phyloP scores from a whole-genome alignment of 2,329 filamentous ascomycete species.

The Fusarium odoratissimum region DNA sequence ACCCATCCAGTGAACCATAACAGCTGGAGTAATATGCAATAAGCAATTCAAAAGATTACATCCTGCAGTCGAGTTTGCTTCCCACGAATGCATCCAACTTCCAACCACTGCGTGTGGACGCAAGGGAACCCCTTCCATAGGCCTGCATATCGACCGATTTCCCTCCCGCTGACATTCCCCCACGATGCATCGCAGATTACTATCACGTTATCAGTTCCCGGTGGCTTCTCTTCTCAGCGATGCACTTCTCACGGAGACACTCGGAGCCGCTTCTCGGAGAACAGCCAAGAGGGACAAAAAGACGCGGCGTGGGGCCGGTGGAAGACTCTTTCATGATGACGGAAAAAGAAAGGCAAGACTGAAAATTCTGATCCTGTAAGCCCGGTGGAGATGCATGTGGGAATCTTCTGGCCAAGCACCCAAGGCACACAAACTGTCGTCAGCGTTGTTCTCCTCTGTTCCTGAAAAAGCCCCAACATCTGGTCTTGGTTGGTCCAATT shows the following conservation, averaged over 20 bases:
- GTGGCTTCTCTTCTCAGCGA: not conserved
- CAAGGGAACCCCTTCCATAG: conserved; percentile 13
- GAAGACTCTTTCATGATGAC: conserved; percentile 13
- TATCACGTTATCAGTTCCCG: conserved; percentile 11
- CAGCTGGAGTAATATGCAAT: conserved; percentile 10
- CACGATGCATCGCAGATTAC: conserved; percentile 32
- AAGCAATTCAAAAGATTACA: not conserved
- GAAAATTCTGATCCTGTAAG: conserved; percentile 34
- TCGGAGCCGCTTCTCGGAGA: conserved; percentile 36
- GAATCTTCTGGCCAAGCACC: conserved; percentile 4
- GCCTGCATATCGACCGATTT: conserved; percentile 27
- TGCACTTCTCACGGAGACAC: conserved; percentile 34
- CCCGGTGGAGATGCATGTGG: conserved; percentile 37
- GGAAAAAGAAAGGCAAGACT: conserved; percentile 8
- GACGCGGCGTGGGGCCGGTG: conserved; percentile 39
- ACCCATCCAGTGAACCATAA: conserved; percentile 19
- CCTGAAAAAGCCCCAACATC: not conserved
- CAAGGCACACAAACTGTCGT: conserved; percentile 21
- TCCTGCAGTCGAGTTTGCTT: conserved; percentile 9
- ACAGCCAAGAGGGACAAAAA: conserved; percentile 15
- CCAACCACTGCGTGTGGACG: not conserved
- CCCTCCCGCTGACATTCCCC: conserved; percentile 14
- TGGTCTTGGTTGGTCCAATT: conserved; percentile 1
- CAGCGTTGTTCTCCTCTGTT: conserved; percentile 14
- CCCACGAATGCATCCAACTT: not conserved